Base-by-base conservation (phyloP, 2,329 filamentous ascomycete genomes). In the Cercospora sp. region DNA sequence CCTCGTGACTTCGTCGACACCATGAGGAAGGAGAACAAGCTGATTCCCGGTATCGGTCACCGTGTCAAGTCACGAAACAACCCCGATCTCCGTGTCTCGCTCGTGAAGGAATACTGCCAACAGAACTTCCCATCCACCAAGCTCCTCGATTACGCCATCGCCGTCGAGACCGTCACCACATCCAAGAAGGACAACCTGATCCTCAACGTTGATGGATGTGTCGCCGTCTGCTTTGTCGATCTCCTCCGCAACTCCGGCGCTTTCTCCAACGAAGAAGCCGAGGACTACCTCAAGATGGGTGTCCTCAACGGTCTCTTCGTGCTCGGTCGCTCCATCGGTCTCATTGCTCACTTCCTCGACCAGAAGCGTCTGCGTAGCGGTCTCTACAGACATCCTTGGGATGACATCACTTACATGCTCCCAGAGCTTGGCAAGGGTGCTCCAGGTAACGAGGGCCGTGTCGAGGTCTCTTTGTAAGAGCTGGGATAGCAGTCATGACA, bases 151-250 rank as follows among this genome's bases (percentile, higher is more conserved):
- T 99, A 97, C 82, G 95, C 95, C 74, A 89, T 99, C 79, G 95
- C 95, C 58, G 95, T 99, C 75, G 95, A 99, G 89, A 92, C 91
- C 10, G 95, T 99, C 73, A 99, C 95, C 65, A 99, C 95, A 61
- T 97, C 93, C 73, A 99, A 99, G 92, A 99, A 99, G 89, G 95
- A 99, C 86, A 99, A 98, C 88, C 89, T 99, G 75, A 99, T 99
- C 77, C 90, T 99, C 78, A 99, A 99, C 87, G 95, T 99, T 68
- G 95, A 98, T 80, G 95, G 95, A 77, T 97, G 93, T 82, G 91
- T 99, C 79, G 95, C 95, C 74, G 95, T 99, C 81, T 97, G 94
- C 90, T 99, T 99, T 80, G 94, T 99, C 73, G 95, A 99, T 79
- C 87, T 99, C 72, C 87, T 99, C 84, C 92, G 95, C 83, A 97